Conservation (phyloP, 2,329 filamentous ascomycete species). For the Rutstroemia sp. region DNA sequence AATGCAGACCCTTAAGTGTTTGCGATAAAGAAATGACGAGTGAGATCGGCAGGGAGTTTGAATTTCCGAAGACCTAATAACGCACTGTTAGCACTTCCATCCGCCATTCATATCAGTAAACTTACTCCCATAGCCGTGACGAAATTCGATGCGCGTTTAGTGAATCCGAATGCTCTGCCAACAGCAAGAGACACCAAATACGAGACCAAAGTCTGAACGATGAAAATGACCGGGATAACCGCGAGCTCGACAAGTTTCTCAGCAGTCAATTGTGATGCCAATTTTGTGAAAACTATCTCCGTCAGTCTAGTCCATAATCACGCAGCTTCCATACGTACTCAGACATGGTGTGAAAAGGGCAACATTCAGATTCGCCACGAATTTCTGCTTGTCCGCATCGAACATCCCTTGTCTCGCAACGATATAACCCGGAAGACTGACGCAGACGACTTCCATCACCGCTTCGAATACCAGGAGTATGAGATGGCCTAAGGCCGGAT, state of each 20-base stretch:
- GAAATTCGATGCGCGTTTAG: constrained; percentile 83
- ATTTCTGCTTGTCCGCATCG: constrained; percentile 92
- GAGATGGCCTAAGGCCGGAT: constrained; percentile 39
- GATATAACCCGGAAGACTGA: constrained; percentile 89
- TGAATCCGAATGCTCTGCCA: constrained; percentile 70
- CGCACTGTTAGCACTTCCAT: constrained; percentile 10
- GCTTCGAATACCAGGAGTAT: constrained; percentile 70
- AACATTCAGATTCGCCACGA: constrained; percentile 92
- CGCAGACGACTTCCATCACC: constrained; percentile 89
- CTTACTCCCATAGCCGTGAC: constrained; percentile 86
- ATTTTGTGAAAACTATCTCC: constrained; percentile 79
- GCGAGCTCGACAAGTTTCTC: constrained; percentile 85
- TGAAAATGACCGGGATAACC: constrained; percentile 91
- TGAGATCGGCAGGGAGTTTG: constrained; percentile 94
- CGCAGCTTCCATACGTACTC: constrained; percentile 49
- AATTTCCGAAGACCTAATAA: constrained; percentile 81
- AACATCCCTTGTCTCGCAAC: constrained; percentile 87
- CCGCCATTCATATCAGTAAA: constrained; percentile 8
- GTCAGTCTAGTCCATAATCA: constrained; percentile 8
- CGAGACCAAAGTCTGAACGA: constrained; percentile 80
- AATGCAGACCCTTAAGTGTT: constrained; percentile 85
- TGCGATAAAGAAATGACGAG: constrained; percentile 90
- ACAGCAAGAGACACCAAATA: constrained; percentile 68
- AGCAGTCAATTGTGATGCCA: constrained; percentile 87
- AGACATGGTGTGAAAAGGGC: constrained; percentile 95